Evolutionary conservation across 2,329 filamentous ascomycete genomes (phyloP).

Genomic region (Pseudogymnoascus sp.): DNA sequence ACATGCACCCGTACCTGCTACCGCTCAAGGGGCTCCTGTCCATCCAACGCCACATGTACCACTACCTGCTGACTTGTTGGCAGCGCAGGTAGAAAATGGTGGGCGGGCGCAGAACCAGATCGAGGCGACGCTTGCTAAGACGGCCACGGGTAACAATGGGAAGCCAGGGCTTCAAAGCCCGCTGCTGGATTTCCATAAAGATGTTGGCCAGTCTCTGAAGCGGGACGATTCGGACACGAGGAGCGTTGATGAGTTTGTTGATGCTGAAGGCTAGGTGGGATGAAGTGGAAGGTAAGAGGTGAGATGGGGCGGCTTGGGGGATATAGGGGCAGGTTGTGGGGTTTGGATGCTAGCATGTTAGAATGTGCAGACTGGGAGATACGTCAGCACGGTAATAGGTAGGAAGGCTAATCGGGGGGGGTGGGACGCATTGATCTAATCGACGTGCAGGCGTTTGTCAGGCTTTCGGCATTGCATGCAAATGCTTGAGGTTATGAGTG

Average conservation of each 20-base stretch:
- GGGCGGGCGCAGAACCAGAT: conserved; percentile 25
- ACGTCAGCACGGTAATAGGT: conserved; percentile 8
- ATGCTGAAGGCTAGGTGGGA: conserved; percentile 23
- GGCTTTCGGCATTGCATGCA: conserved; percentile 8
- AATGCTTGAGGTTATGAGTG: not conserved
- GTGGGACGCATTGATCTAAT: conserved; percentile 7
- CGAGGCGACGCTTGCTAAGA: conserved; percentile 22
- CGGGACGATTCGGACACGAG: conserved; percentile 13
- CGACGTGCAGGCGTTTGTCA: conserved; percentile 7
- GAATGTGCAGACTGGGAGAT: not conserved
- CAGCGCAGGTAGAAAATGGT: conserved; percentile 21
- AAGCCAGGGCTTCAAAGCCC: conserved; percentile 6
- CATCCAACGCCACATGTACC: conserved; percentile 15
- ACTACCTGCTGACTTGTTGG: conserved; percentile 17
- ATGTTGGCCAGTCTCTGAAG: conserved; percentile 46
- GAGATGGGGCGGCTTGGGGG: not conserved
- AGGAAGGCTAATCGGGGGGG: not conserved
- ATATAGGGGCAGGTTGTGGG: not conserved
- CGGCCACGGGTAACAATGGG: conserved; percentile 14
- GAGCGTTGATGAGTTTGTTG: conserved; percentile 29
- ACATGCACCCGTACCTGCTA: not conserved
- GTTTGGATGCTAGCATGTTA: conserved; percentile 1
- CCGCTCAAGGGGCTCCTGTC: not conserved
- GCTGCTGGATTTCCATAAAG: conserved; percentile 47
- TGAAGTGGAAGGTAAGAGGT: not conserved